Conservation (phyloP, 2,329 filamentous ascomycete species). For the Rhynchosporium graminicola region DNA sequence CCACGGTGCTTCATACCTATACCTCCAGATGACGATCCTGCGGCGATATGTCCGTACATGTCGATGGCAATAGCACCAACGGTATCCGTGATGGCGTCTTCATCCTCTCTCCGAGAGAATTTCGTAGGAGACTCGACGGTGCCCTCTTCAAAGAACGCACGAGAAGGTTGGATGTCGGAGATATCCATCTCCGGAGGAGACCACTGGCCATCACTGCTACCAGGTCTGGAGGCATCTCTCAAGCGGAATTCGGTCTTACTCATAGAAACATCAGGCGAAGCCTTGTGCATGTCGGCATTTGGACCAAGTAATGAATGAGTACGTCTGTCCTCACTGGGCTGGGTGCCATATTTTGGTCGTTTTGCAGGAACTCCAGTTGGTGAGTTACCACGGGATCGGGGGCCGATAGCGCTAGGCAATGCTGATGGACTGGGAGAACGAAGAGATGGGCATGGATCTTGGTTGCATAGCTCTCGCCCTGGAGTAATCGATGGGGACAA, state of each 20-base stretch:
- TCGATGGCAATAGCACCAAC: slow-evolving; percentile 96
- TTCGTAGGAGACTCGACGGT: slow-evolving; percentile 28
- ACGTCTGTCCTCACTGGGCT: slow-evolving; percentile 33
- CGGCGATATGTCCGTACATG: slow-evolving; percentile 80
- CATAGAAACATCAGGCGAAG: slow-evolving; percentile 29
- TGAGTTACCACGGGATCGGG: slow-evolving; percentile 25
- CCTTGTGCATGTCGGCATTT: slow-evolving; percentile 28
- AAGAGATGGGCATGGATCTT: slow-evolving; percentile 22
- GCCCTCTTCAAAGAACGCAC: slow-evolving; percentile 31
- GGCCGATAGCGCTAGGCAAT: slow-evolving; percentile 13
- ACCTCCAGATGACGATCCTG: slow-evolving; percentile 92
- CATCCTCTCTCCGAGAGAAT: slow-evolving; percentile 22
- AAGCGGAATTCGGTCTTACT: slow-evolving; percentile 15
- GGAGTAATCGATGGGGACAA: slow-evolving; percentile 30
- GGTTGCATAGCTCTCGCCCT: slow-evolving; percentile 23
- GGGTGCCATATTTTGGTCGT: slow-evolving; percentile 32
- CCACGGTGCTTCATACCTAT: slow-evolving; percentile 98
- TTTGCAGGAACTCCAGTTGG: slow-evolving; percentile 24
- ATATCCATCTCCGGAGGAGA: slow-evolving; percentile 30
- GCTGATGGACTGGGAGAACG: slow-evolving; percentile 19
- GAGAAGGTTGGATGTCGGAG: slow-evolving; percentile 15
- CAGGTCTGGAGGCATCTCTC: slow-evolving; percentile 9
- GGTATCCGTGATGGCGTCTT: slow-evolving; percentile 81
- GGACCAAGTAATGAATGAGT: slow-evolving; percentile 36
- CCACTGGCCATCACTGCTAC: slow-evolving; percentile 34